Evolutionary conservation across 305 asterid species (phyloP), one percentile per base, ranked within the genome.

Genomic region (Rubia occidens): DNA sequence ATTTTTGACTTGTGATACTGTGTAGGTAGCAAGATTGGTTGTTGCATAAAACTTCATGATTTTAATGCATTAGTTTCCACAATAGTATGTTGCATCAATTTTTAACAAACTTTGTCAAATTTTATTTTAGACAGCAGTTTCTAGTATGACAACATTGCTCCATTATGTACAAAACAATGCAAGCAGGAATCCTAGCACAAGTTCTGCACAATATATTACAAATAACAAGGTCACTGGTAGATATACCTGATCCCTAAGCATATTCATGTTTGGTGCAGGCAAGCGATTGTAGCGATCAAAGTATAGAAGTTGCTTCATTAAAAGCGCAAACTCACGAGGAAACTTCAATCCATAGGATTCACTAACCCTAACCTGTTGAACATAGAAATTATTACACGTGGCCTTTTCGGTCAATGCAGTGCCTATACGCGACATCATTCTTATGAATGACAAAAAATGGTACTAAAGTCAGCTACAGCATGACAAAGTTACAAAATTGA

Each of bases 291-390:
- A 94, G 14, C 97, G 97, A 68, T 94, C 99, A 47, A 94, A 94
- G 79, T 90, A 94, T 62, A 94, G 97, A 35, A 94, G 88, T 78
- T 94, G 97, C 72, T 94, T 94, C 95, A 94, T 85, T 49, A 94
- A 84, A 76, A 94, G 99, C 1, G 97, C 99, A 70, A 94, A 94
- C 82, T 94, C 99, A 70, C 97, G 85, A 11, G 99, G 99, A 77
- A 94, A 94, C 75, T 81, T 89, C 81, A 94, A 79, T 71, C 97
- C 99, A 37, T 94, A 94, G 11, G 96, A 94, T 83, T 94, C 99
- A 80, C 99, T 81, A 47, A 94, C 96, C 73, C 96, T 85, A 54
- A 94, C 93, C 99, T 94, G 72, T 64, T 74, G 42, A 45, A 75
- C 26, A 24, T 1, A 24, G 43, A 13, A 32, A 29, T 51, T 39